Conservation (phyloP, 495 filamentous ascomycete species). For the Diplogelasinospora grovesii region DNA sequence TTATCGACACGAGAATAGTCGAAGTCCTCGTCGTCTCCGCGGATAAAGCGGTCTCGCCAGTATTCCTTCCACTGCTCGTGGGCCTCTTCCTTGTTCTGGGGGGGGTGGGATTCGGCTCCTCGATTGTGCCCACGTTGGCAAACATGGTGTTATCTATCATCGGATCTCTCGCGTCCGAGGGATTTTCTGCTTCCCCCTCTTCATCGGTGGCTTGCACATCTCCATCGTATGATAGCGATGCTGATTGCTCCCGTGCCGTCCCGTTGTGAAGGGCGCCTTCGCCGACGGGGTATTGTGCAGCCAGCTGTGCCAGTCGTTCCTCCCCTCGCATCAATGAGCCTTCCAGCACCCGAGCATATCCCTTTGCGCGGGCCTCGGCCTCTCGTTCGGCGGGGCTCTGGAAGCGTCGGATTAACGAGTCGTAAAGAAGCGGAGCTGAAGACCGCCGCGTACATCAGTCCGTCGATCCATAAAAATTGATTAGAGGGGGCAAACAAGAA, state of each 20-base stretch:
- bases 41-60: constrained; percentile 62
- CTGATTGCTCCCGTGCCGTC: too few species aligned
- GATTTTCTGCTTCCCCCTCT: too few species aligned
- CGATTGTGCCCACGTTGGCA: too few species aligned
- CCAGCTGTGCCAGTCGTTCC: constrained; percentile 59
- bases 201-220: too few species aligned
- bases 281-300: constrained; percentile 29
- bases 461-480: too few species aligned
- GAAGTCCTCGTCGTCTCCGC: constrained; percentile 68
- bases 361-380: constrained; percentile 60
- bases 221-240: too few species aligned
- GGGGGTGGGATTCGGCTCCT: too few species aligned
- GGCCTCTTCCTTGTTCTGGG: constrained; percentile 62
- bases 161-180: too few species aligned
- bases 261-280: too few species aligned
- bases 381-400: constrained; percentile 67
- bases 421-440: constrained; percentile 73
- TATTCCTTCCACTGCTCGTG: constrained; percentile 58
- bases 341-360: constrained; percentile 67
- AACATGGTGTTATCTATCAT: too few species aligned
- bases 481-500: neutral
- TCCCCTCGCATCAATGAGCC: constrained; percentile 66
- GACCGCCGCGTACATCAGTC: too few species aligned
- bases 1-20: constrained; percentile 64
- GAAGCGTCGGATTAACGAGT: constrained; percentile 71